Base-by-base conservation (phyloP, 345 rosid species). In the Crucihimalaya himalaica region DNA sequence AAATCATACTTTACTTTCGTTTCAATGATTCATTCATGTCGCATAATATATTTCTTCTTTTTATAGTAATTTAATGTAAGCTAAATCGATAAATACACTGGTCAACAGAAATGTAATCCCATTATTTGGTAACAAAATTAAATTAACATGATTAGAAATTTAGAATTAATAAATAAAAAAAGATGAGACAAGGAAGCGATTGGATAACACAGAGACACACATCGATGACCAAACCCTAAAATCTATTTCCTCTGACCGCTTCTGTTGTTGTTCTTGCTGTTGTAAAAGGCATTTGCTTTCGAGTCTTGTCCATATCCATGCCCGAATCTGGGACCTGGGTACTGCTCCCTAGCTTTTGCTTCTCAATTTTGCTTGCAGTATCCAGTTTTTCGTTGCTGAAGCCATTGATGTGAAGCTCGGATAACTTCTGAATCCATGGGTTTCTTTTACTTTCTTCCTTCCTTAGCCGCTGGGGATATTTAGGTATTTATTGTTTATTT, bases 181-280 rank as follows among this genome's bases (percentile, higher is more conserved):
- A 25, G 34, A 27, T 0, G 25, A 15, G 15, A 66, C 12, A 42
- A 29, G 56, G 52, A 14, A 31, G 56, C 76, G 80, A 64, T 57
- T 48, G 72, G 80, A 77, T 77, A 77, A 77, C 52, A 60, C 31
- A 68, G 18, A 65, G 7, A 67, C 13, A 57, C 43, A 74, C 1
- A 21, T 50, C 45, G 6, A 63, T 18, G 66, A n/a, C 80, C 75
- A 76, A 76, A 76, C 80, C 80, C 80, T 76, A 76, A 70, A 35
- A 18, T 76, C 66, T 39, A 23, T 45, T 19, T 25, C 53, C 43
- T 34, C 80, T 54, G 70, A 76, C 70, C 64, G 66, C 59, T 70
- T 76, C 70, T 69, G 35, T 23, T 23, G 25, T 23, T 23, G 25
- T 2, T 62, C 37, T 40, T 63, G 43, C 4, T 53, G 18, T 2